phyloP scores from a whole-genome alignment of 2,329 filamentous ascomycete species.

The Bipolaris zeicola region DNA sequence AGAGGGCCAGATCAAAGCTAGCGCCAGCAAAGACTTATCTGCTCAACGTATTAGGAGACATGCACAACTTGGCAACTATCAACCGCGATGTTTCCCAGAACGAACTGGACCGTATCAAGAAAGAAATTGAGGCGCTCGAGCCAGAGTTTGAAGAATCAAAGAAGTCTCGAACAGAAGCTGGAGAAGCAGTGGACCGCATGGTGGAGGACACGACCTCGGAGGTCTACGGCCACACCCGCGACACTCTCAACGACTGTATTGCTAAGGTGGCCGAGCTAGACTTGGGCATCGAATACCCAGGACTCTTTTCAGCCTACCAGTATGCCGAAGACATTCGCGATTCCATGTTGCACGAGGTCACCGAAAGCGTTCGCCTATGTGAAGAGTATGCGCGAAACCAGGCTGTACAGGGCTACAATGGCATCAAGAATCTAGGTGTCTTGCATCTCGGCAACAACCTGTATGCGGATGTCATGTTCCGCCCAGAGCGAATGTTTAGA shows the following conservation, averaged over 20 bases:
- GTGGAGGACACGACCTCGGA: slow-evolving; percentile 86
- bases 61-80: slow-evolving; percentile 80
- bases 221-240: slow-evolving; percentile 82
- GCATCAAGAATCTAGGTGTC: slow-evolving; percentile 86
- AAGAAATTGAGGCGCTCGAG: slow-evolving; percentile 80
- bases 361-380: slow-evolving; percentile 75
- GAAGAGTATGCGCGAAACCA: slow-evolving; percentile 83
- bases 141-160: slow-evolving; percentile 84
- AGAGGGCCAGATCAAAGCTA: slow-evolving; percentile 91
- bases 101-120: slow-evolving; percentile 81
- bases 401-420: slow-evolving; percentile 80
- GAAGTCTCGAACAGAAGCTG: slow-evolving; percentile 78
- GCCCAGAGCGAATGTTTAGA: slow-evolving; percentile 91
- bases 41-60: slow-evolving; percentile 87
- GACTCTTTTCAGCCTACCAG: slow-evolving; percentile 81
- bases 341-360: slow-evolving; percentile 88
- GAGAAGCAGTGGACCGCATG: slow-evolving; percentile 77
- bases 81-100: slow-evolving; percentile 86
- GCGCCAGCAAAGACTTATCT: slow-evolving; percentile 95
- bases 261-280: slow-evolving; percentile 74
- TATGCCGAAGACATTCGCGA: slow-evolving; percentile 93
- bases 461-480: slow-evolving; percentile 78
- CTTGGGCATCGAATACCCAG: slow-evolving; percentile 84
- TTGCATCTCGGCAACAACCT: slow-evolving; percentile 88
- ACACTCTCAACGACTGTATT: slow-evolving; percentile 76